Conservation (phyloP, 2,329 filamentous ascomycete genomes). For the Emericellopsis cladophorae region DNA sequence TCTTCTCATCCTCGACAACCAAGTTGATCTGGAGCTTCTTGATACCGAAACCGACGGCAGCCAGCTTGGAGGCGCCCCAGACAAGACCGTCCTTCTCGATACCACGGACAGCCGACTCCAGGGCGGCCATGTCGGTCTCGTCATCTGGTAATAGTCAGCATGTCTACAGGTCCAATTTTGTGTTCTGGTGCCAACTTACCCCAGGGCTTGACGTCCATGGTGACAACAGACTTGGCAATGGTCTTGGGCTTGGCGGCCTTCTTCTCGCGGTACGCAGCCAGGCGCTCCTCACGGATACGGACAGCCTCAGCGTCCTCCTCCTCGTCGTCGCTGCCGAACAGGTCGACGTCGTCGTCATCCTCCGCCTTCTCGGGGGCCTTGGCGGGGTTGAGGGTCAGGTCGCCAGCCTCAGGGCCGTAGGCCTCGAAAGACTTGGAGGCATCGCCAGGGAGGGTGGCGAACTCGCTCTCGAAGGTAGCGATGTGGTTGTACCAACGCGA, state of each 20-base stretch:
- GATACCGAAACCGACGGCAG: constrained; percentile 91
- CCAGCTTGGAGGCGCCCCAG: constrained; percentile 86
- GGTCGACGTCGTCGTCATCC: constrained; percentile 79
- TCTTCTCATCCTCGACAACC: constrained; percentile 93
- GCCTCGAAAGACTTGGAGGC: constrained; percentile 76
- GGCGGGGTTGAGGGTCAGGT: constrained; percentile 73
- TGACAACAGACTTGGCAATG: constrained; percentile 91
- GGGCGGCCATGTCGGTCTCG: constrained; percentile 78
- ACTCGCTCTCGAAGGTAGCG: constrained; percentile 83
- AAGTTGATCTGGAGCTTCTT: constrained; percentile 99
- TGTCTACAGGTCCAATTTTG: background rate
- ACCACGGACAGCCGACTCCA: constrained; percentile 68
- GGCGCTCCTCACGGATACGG: constrained; percentile 73
- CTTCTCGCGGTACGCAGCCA: constrained; percentile 93
- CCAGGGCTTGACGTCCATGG: constrained; percentile 96
- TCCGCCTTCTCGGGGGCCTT: constrained; percentile 59
- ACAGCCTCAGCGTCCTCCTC: constrained; percentile 85
- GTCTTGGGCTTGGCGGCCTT: constrained; percentile 89
- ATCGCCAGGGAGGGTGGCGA: constrained; percentile 82
- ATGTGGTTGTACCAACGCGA: constrained; percentile 99
- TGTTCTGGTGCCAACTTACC: constrained; percentile 46
- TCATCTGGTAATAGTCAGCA: constrained; percentile 47
- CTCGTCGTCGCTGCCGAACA: constrained; percentile 89
- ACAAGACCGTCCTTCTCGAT: constrained; percentile 91
- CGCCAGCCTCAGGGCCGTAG: constrained; percentile 76